Base-by-base conservation (phyloP, 1,284 basidiomycete genomes). In the Cystobasidiaceae sp. region DNA sequence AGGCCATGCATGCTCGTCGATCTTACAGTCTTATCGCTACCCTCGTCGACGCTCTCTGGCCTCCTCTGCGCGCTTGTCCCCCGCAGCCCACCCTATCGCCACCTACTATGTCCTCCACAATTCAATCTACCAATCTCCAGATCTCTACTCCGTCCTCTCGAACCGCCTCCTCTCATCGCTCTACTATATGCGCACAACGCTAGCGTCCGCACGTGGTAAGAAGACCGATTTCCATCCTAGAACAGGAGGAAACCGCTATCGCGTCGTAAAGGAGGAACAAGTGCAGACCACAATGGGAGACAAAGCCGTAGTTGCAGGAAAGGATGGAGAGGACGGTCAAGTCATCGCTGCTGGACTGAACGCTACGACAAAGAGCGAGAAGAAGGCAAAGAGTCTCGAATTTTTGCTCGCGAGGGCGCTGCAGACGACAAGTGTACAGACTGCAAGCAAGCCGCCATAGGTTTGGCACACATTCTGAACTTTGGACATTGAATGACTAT, bases 61-160 rank as follows among this genome's bases (percentile, higher is more conserved):
- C 23, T 30, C 23, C 23, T 8, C 13, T 23, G 39, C 9, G 7
- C 67, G n/a, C n/a, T n/a, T n/a, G n/a, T n/a, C n/a, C n/a, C n/a
- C n/a, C n/a, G 52, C 71, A 90, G 89, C 86, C 52, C 82, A 82
- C 68, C 86, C 88, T 2, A 77, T 91, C 61, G 86, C 85, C n/a
- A 86, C 85, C 13, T 92, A 90, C 75, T 92, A 90, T 73, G 84
- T 91, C 72, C 82, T 89, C 78, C 86, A 90, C 77, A 87, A 87
- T 74, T 84, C 86, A 66, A 89, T 91, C 68, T 90, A 90, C 74
- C 87, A 89, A 74, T 85, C 89, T 1, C 90, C 89, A 34, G 87
- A 90, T 72, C 79, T 90, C 33, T 90, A 91, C 72, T 85, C 83
- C 7, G 80, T 91, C 2, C 79, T 91, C 33, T 89, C 89, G 34